phyloP scores from a whole-genome alignment of 1,284 basidiomycete genomes.

The Irpex sp. region DNA sequence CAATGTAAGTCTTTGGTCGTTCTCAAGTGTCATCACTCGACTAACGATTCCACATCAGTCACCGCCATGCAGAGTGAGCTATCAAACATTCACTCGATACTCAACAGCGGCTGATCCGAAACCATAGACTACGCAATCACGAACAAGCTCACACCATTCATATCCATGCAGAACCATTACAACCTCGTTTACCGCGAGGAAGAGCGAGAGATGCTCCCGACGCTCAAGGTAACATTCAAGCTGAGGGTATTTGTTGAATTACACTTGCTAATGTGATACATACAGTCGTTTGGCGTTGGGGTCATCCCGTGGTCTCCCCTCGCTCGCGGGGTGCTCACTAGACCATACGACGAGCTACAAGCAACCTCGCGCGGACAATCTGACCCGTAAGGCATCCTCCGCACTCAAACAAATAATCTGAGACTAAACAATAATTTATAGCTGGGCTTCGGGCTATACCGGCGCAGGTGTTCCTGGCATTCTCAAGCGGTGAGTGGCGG shows the following conservation, averaged over 20 bases:
- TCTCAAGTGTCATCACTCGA: conserved; percentile 22
- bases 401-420: too few species aligned
- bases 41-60: background rate
- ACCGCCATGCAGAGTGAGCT: conserved; percentile 31
- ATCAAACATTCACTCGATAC: too few species aligned
- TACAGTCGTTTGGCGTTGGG: background rate
- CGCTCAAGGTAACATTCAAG: conserved; percentile 32
- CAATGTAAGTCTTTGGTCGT: conserved; percentile 26
- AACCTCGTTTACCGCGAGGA: conserved; percentile 58
- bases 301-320: background rate
- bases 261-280: background rate
- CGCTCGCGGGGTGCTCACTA: background rate
- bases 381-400: background rate
- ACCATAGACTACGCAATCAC: conserved; percentile 10
- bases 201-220: conserved; percentile 66
- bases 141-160: conserved; percentile 60
- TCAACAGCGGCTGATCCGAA: background rate
- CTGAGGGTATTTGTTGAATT: too few species aligned
- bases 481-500: conserved; percentile 3
- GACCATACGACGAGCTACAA: background rate
- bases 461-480: background rate
- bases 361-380: background rate
- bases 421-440: background rate
- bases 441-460: background rate
- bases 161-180: conserved; percentile 70